phyloP scores from a whole-genome alignment of 352 stramenopile genomes.

The Globisporangium paroecandrum region DNA sequence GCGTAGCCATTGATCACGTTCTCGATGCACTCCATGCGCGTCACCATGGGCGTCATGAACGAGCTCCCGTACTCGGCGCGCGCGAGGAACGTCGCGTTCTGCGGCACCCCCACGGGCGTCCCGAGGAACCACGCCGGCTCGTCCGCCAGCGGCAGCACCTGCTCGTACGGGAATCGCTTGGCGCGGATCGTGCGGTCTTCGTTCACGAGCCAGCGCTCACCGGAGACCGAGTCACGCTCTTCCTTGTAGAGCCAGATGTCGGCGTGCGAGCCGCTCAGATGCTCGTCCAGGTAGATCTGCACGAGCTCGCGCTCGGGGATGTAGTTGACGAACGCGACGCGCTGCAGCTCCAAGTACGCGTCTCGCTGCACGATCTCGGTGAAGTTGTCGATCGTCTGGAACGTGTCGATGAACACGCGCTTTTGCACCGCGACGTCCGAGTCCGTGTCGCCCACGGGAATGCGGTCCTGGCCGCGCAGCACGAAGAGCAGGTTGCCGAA shows the following conservation, averaged over 20 bases:
- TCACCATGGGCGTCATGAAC: constrained; percentile 71
- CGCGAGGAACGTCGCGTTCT: constrained; percentile 58
- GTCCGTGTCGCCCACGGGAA: constrained; percentile 74
- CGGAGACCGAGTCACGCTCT: constrained; percentile 31
- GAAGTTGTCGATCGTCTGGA: constrained; percentile 54
- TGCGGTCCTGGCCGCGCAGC: constrained; percentile 51
- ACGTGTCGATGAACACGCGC: constrained; percentile 43
- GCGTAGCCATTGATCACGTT: constrained; percentile 75
- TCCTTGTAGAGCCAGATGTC: constrained; percentile 81
- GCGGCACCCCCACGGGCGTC: constrained; percentile 44
- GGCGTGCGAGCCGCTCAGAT: constrained; percentile 51
- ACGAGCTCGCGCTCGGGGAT: constrained; percentile 51
- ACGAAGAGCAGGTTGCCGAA: constrained; percentile 81
- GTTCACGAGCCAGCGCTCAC: constrained; percentile 57
- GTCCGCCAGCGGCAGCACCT: constrained; percentile 54
- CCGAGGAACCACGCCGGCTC: constrained; percentile 48
- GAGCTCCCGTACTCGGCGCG: constrained; percentile 59
- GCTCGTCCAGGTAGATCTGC: constrained; percentile 58
- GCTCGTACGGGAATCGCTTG: constrained; percentile 59
- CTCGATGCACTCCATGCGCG: constrained; percentile 77
- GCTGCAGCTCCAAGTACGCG: constrained; percentile 43
- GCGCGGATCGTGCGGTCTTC: constrained; percentile 65
- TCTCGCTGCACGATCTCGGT: constrained; percentile 40
- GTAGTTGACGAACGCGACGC: constrained; percentile 50
- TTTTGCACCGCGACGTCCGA: constrained; percentile 76